phyloP scores from a whole-genome alignment of 108 stramenopile genomes.

The Pseudonitzschia pungens region DNA sequence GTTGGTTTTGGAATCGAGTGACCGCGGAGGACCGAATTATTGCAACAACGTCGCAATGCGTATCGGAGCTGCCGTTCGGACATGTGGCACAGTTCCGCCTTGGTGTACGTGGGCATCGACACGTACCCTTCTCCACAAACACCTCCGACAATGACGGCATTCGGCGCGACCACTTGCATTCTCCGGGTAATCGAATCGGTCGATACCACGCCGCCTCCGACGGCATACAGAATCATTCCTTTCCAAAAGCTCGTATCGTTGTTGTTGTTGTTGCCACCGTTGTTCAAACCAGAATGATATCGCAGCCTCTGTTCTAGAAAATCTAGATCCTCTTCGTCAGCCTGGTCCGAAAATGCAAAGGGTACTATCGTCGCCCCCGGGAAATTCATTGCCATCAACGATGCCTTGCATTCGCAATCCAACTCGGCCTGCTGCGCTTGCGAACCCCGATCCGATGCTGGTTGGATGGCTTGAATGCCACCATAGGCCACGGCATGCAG shows the following conservation, averaged over 20 bases:
- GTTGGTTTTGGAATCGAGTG: neutral
- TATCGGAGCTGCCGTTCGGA: constrained; percentile 15
- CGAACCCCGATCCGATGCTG: constrained; percentile 25
- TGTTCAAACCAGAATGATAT: neutral
- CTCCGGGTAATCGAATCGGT: constrained; percentile 27
- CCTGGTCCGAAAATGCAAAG: constrained; percentile 20
- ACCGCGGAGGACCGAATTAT: neutral
- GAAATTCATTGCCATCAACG: constrained; percentile 33
- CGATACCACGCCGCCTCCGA: constrained; percentile 18
- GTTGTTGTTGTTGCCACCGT: neutral
- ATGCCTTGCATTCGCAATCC: neutral
- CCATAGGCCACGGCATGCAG: constrained; percentile 28
- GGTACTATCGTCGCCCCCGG: constrained; percentile 43
- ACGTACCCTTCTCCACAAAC: constrained; percentile 44
- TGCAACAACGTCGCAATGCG: neutral
- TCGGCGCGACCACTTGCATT: constrained; percentile 35
- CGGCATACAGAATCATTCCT: constrained; percentile 50
- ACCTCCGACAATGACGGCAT: constrained; percentile 55
- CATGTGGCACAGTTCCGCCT: constrained; percentile 25
- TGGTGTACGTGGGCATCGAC: constrained; percentile 18
- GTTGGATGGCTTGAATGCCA: constrained; percentile 37
- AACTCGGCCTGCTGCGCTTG: constrained; percentile 19
- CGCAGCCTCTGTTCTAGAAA: constrained; percentile 7
- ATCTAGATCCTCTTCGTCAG: constrained; percentile 10
- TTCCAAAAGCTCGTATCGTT: constrained; percentile 26